These are phyloP conservation scores for Nicotiana sylvestris DNA, from an alignment of 257 asterid genomes.

Conservation along the genomic window DNA sequence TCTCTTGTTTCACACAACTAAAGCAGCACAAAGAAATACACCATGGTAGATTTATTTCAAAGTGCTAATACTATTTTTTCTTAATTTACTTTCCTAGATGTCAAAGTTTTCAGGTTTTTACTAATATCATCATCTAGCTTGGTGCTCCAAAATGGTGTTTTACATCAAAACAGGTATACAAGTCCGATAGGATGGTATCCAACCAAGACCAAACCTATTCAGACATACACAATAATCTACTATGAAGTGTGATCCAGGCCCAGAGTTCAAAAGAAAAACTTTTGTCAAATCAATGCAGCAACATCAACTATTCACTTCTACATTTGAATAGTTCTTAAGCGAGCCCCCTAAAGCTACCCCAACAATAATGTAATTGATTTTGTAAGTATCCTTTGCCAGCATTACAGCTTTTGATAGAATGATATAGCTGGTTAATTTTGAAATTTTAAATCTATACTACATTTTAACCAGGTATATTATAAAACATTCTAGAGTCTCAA, in stretches of 20 bases:
- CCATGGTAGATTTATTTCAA: too few species aligned
- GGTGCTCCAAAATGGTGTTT: too few species aligned
- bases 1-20: too few species aligned
- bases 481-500: background rate
- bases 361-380: background rate
- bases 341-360: background rate
- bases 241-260: background rate
- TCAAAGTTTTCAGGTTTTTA: too few species aligned
- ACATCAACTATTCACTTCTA: background rate
- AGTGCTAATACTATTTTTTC: too few species aligned
- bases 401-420: background rate
- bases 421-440: background rate
- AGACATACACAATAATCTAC: background rate
- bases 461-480: background rate
- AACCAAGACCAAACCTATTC: too few species aligned
- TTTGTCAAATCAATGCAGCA: background rate
- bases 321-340: background rate
- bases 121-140: too few species aligned
- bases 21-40: too few species aligned
- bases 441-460: background rate
- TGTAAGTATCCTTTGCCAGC: background rate
- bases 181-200: too few species aligned
- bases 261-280: background rate
- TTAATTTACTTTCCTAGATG: too few species aligned
- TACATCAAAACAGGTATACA: too few species aligned